A percentile compares a stretch with the other conserved stretches of the same genome.
These are phyloP conservation scores for Mortierella sp. DNA, from an alignment of 371 early-diverging fungal genomes.

Conservation along the genomic window DNA sequence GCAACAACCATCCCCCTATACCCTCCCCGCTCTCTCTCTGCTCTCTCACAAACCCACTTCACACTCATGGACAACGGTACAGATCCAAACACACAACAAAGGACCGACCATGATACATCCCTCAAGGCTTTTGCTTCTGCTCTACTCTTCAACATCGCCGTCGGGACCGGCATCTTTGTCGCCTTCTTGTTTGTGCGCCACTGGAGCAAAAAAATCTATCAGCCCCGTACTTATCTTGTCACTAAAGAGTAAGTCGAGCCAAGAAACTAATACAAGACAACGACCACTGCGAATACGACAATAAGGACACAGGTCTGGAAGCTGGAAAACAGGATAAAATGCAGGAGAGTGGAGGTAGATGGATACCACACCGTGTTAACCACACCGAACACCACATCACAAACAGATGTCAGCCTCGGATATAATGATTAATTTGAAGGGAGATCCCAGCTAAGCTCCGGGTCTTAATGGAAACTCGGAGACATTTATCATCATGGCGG, in stretches of 20 bases:
- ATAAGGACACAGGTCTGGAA: not conserved
- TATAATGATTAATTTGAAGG: too few relatives aligned
- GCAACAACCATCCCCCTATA: not conserved
- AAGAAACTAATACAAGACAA: too few relatives aligned
- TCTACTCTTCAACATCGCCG: slow-evolving; percentile 73
- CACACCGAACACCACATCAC: not conserved
- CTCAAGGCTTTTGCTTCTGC: slow-evolving; percentile 75
- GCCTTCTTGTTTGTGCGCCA: slow-evolving; percentile 75
- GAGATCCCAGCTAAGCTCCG: not conserved
- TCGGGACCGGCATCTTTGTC: slow-evolving; percentile 70
- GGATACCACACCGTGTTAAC: not conserved
- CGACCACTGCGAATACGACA: not conserved
- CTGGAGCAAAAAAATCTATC: slow-evolving; percentile 73
- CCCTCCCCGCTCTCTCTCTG: not conserved
- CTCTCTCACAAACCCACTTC: not conserved
- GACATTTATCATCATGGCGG: not conserved
- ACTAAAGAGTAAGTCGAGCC: slow-evolving; percentile 69
- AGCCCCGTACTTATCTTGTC: slow-evolving; percentile 79
- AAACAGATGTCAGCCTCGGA: too few relatives aligned
- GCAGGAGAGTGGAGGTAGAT: not conserved
- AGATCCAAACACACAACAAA: not conserved
- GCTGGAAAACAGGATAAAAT: not conserved
- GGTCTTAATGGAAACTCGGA: not conserved
- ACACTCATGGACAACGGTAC: not conserved
- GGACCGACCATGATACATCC: slow-evolving; percentile 55